These are phyloP conservation scores for Thraustotheca clavata DNA, from an alignment of 352 stramenopile species.

Conservation along the genomic window DNA sequence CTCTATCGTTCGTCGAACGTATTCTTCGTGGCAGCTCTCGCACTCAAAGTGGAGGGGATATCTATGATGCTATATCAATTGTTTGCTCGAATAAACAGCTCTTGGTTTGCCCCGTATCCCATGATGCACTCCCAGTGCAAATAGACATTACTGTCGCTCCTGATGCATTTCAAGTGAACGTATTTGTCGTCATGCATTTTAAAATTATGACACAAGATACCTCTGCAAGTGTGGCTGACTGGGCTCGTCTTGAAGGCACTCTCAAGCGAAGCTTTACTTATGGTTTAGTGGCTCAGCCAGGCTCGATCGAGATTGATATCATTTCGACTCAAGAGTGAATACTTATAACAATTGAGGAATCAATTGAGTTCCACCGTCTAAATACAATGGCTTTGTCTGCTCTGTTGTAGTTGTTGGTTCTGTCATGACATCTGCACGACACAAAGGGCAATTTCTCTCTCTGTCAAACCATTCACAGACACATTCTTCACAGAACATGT, in stretches of 20 bases:
- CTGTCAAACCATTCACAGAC: conserved; percentile 79
- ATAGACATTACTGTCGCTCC: conserved; percentile 34
- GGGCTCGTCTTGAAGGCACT: conserved; percentile 48
- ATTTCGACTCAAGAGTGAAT: conserved; percentile 1
- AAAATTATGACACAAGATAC: conserved; percentile 40
- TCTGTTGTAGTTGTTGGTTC: neutral
- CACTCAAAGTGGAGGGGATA: conserved; percentile 68
- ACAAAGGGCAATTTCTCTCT: conserved; percentile 71
- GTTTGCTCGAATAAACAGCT: conserved; percentile 44
- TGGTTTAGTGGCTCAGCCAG: conserved; percentile 39
- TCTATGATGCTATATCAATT: conserved; percentile 74
- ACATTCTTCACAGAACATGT: conserved; percentile 83
- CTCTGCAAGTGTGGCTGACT: conserved; percentile 30
- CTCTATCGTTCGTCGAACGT: conserved; percentile 59
- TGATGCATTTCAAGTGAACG: conserved; percentile 31
- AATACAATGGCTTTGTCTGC: conserved; percentile 54
- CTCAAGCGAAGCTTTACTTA: conserved; percentile 49
- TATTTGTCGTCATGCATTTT: conserved; percentile 66
- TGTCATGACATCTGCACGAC: conserved; percentile 41
- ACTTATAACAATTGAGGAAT: conserved; percentile 60
- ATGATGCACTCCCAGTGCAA: conserved; percentile 48
- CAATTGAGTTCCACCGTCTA: conserved; percentile 69
- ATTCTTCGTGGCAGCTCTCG: conserved; percentile 55
- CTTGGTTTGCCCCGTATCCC: conserved; percentile 57
- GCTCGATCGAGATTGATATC: conserved; percentile 38